Conservation (phyloP, 1,139 yeast genomes). For the Debaryomyces singareniensis region DNA sequence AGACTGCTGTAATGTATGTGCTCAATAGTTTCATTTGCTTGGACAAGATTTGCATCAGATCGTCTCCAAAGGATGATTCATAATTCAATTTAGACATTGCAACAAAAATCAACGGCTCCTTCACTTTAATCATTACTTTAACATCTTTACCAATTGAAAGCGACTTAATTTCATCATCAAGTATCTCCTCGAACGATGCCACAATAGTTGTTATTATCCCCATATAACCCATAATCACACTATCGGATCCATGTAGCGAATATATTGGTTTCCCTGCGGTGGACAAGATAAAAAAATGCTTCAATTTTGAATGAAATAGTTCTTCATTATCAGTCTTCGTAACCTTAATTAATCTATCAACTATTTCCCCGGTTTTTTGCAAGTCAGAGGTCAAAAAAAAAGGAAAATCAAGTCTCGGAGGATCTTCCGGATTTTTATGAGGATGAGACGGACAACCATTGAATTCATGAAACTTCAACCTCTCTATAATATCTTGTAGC, state of each 20-base stretch:
- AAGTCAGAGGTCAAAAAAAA: no score
- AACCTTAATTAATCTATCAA: constrained; percentile 12
- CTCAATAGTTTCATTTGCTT: constrained; percentile 72
- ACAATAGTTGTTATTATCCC: constrained; percentile 67
- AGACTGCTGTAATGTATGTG: constrained; percentile 71
- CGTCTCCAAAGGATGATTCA: constrained; percentile 16
- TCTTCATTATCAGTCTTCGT: constrained; percentile 19
- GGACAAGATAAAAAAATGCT: constrained; percentile 79
- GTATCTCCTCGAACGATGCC: constrained; percentile 48
- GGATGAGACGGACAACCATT: no score
- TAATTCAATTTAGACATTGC: constrained; percentile 53
- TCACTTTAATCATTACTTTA: constrained; percentile 55
- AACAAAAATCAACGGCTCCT: constrained; percentile 66
- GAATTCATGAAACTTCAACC: constrained; percentile 17
- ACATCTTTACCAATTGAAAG: constrained; percentile 27
- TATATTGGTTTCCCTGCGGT: constrained; percentile 92
- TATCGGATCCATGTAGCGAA: constrained; percentile 72
- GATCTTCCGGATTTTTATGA: no score
- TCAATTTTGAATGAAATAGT: constrained; percentile 39
- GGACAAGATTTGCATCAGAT: constrained; percentile 35
- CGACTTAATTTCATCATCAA: constrained; percentile 23
- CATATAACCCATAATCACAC: constrained; percentile 63
- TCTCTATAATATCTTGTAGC: constrained; percentile 20
- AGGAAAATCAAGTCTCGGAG: no score
- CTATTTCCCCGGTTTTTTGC: no score